phyloP scores from a whole-genome alignment of 225 moss, liverwort and hornwort species.

The Marchantia paleacea region DNA sequence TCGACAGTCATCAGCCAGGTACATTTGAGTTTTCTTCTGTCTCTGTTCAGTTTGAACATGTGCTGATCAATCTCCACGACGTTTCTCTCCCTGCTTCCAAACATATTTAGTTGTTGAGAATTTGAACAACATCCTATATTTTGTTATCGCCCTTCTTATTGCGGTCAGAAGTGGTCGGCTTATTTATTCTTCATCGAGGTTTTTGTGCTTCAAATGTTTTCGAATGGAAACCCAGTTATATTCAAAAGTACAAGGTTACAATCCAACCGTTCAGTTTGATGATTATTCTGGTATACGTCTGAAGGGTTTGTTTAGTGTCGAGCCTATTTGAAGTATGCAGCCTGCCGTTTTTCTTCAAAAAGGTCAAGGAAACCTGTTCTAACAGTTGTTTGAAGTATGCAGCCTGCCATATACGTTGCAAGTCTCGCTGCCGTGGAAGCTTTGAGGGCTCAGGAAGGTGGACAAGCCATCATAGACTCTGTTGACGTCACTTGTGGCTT shows the following conservation, averaged over 20 bases:
- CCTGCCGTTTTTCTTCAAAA: slow-evolving; percentile 46
- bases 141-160: neutral
- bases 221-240: neutral
- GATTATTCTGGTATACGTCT: neutral
- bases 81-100: neutral
- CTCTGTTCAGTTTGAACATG: neutral
- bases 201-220: neutral
- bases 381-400: slow-evolving; percentile 7
- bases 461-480: slow-evolving; percentile 80
- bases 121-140: neutral
- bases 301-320: neutral
- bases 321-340: slow-evolving; percentile 36
- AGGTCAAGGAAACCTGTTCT: neutral
- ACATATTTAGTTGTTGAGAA: neutral
- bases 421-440: slow-evolving; percentile 97
- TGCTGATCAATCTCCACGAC: neutral
- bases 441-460: slow-evolving; percentile 74
- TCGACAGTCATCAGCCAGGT: slow-evolving; percentile 98
- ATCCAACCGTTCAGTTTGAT: neutral
- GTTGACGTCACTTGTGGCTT: slow-evolving; percentile 96
- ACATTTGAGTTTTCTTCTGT: neutral
- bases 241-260: neutral
- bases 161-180: neutral
- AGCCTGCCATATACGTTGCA: slow-evolving; percentile 98
- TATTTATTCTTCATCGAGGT: neutral